phyloP scores from a whole-genome alignment of 495 filamentous ascomycete genomes.

The Penicillium cinerascens region DNA sequence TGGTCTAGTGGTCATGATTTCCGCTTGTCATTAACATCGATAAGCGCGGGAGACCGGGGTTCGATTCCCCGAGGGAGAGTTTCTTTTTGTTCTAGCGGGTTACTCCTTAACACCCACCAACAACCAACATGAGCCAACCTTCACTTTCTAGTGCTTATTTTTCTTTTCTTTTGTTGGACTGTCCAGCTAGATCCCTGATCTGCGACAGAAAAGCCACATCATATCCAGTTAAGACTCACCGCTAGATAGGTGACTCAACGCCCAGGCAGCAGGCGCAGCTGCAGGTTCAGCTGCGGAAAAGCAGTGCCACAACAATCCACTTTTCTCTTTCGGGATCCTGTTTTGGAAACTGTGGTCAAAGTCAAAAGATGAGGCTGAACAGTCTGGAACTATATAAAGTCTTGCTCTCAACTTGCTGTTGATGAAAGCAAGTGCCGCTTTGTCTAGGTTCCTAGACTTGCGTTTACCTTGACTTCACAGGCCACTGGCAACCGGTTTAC shows the following conservation, averaged over 20 bases:
- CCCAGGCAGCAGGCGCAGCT: conserved; percentile 1
- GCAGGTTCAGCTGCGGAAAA: neutral
- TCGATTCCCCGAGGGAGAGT: conserved; percentile 51
- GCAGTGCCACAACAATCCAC: neutral
- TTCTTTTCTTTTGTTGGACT: too few species aligned
- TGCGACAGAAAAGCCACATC: too few species aligned
- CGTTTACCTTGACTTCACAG: neutral
- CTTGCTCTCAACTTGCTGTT: neutral
- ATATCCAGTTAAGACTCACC: neutral
- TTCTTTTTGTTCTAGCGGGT: conserved; percentile 22
- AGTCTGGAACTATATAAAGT: neutral
- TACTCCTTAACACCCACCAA: neutral
- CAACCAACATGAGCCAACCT: neutral
- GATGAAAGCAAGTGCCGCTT: neutral
- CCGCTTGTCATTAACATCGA: conserved; percentile 44
- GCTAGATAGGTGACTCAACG: conserved; percentile 1
- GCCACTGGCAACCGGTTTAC: neutral
- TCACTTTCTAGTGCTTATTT: too few species aligned
- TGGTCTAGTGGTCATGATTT: conserved; percentile 21
- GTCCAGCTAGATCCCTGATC: too few species aligned
- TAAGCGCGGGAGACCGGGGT: conserved; percentile 48
- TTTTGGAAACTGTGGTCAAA: neutral
- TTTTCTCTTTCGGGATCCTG: neutral
- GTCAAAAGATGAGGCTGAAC: conserved; percentile 4
- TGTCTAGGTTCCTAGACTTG: neutral